Evolutionary conservation across 345 rosid genomes (phyloP), one percentile per base, ranked within the genome.

Genomic region (Brassica napus): DNA sequence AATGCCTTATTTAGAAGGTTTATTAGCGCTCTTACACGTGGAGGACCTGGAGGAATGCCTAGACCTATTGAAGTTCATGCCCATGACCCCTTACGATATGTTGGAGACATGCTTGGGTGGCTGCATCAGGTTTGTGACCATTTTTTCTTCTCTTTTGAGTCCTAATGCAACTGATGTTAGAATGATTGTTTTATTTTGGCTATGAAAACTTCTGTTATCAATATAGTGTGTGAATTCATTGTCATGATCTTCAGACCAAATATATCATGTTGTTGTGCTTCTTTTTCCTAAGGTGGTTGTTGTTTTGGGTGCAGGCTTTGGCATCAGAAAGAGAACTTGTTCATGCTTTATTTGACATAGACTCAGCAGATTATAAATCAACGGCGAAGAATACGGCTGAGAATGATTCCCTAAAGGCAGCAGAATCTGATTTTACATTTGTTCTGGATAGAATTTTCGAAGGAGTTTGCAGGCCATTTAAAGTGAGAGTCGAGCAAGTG

Each of bases 1-100:
- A 89, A 96, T 85, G 96, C 97, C 18, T 83, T 96, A 57, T 93
- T 96, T 86, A 93, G 98, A 87, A 86, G 99, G 84, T 96, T 96
- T 83, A 92, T 96, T 68, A 96, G 94, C 75, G 99, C 99, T 77
- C 98, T 96, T 69, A 96, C 99, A 57, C 97, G 98, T 49, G 99
- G 99, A 75, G 98, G 98, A 62, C 98, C 97, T 37, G 94, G 98
- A 65, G 98, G 99, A 78, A 82, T 92, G 87, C 98, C 99, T 64
- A 88, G 99, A 85, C 99, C 99, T 71, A 96, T 96, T 64, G 99
- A 96, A 88, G 99, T 95, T 82, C 99, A 93, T 86, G 99, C 98
- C 52, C 98, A 96, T 86, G 99, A 96, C 85, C 99, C 99, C 58
- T 88, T 96, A 81, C 87, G 99, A 77, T 96, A 93, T 30, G 95